Conservation (phyloP, 768 basidiomycete species). For the Suillus weaverae region DNA sequence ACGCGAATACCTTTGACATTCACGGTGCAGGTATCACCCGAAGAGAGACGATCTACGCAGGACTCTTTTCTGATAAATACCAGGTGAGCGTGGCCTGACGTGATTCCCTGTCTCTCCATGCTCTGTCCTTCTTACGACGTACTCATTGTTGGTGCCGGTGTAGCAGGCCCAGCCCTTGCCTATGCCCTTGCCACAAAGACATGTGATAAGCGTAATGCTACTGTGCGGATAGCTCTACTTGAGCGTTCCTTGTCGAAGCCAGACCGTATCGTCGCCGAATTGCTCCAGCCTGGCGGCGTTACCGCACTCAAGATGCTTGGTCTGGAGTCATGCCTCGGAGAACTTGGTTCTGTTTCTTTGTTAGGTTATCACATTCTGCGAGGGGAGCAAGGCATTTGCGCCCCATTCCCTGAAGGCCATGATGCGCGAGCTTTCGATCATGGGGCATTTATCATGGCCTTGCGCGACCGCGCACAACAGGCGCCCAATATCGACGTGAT, state of each 20-base stretch:
- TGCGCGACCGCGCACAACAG: conserved; percentile 57
- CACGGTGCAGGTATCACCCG: neutral
- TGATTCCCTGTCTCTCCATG: conserved; percentile 10
- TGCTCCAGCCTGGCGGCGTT: conserved; percentile 88
- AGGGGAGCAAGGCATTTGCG: conserved; percentile 62
- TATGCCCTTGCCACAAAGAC: conserved; percentile 67
- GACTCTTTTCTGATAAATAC: neutral
- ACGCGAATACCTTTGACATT: neutral
- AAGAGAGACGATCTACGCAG: neutral
- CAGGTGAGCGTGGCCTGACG: neutral
- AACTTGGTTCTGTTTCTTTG: conserved; percentile 75
- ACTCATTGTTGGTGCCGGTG: conserved; percentile 84
- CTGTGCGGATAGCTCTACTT: conserved; percentile 71
- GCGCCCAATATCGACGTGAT: conserved; percentile 69
- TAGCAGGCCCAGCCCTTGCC: conserved; percentile 80
- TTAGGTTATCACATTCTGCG: conserved; percentile 78
- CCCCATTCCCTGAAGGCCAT: conserved; percentile 69
- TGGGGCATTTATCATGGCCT: conserved; percentile 76
- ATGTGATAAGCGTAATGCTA: conserved; percentile 36
- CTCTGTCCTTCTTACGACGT: conserved; percentile 53
- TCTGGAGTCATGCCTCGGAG: conserved; percentile 68
- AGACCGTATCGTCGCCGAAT: conserved; percentile 91
- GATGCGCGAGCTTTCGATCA: conserved; percentile 87
- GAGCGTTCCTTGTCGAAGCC: conserved; percentile 90
- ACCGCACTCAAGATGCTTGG: conserved; percentile 69